These are phyloP conservation scores for Cadophora sp. DNA, from an alignment of 2,329 filamentous ascomycete species.

Conservation along the genomic window DNA sequence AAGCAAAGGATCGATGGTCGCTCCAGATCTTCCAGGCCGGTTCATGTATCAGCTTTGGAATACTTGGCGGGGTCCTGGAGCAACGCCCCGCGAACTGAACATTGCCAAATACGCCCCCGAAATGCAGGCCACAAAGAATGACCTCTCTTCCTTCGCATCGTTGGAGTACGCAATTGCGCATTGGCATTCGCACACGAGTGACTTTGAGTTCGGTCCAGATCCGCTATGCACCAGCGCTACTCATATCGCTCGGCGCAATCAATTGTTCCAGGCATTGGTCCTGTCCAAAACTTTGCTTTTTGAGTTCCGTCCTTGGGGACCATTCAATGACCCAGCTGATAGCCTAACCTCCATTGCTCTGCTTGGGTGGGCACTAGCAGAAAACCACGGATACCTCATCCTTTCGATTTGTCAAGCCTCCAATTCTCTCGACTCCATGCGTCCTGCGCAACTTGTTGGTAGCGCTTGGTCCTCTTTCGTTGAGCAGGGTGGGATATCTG, in stretches of 20 bases:
- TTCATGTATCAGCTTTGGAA: conserved; percentile 18
- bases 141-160: background rate
- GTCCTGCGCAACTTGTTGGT: too few relatives aligned
- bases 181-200: conserved; percentile 25
- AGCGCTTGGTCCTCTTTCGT: too few relatives aligned
- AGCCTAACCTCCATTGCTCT: background rate
- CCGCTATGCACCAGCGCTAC: background rate
- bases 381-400: conserved; percentile 21
- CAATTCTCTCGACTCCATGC: too few relatives aligned
- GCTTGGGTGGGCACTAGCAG: conserved; percentile 26
- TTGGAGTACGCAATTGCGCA: background rate
- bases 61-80: conserved; percentile 1
- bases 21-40: conserved; percentile 6
- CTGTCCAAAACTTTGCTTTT: conserved; percentile 17
- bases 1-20: background rate
- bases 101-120: background rate
- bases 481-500: too few relatives aligned
- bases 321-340: background rate
- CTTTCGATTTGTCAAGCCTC: background rate
- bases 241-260: background rate
- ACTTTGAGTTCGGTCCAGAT: background rate
- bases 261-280: conserved; percentile 18
- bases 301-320: conserved; percentile 24
- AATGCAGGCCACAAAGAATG: too few relatives aligned
- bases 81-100: background rate